These are phyloP conservation scores for Solanum hybrid DNA, from an alignment of 305 asterid species.

Conservation along the genomic window DNA sequence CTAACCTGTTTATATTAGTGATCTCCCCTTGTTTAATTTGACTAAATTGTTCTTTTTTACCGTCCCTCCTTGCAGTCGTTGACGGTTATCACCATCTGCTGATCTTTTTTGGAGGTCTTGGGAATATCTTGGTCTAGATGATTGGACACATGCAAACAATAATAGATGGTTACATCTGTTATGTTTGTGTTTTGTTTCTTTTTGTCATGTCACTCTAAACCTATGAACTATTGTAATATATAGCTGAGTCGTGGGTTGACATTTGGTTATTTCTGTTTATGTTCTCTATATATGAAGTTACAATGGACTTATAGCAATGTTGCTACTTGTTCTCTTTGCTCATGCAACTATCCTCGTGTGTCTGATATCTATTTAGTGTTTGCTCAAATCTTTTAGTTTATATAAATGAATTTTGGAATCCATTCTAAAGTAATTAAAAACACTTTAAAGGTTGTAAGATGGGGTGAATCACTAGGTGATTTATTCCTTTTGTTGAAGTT, in stretches of 20 bases:
- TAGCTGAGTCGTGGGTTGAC: neutral
- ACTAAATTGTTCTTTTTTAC: neutral
- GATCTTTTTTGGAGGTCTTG: neutral
- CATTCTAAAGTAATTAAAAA: neutral
- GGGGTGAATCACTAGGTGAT: neutral
- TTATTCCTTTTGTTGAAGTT: neutral
- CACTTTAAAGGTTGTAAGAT: neutral
- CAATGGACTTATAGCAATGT: neutral
- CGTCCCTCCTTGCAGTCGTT: conserved; percentile 20
- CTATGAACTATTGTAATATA: neutral
- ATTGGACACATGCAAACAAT: neutral
- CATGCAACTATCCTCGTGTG: neutral
- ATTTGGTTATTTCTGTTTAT: neutral
- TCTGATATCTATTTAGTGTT: neutral
- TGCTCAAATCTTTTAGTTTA: neutral
- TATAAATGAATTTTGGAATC: neutral
- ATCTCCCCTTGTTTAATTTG: neutral
- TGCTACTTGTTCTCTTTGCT: neutral
- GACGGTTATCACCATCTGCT: conserved; percentile 11
- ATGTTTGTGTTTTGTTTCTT: neutral
- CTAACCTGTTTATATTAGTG: neutral
- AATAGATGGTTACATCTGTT: neutral
- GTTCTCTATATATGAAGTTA: neutral
- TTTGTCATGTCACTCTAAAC: neutral
- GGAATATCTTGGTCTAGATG: neutral